Conservation (phyloP, 1,284 basidiomycete species). For the Heterobasidion occidentale region DNA sequence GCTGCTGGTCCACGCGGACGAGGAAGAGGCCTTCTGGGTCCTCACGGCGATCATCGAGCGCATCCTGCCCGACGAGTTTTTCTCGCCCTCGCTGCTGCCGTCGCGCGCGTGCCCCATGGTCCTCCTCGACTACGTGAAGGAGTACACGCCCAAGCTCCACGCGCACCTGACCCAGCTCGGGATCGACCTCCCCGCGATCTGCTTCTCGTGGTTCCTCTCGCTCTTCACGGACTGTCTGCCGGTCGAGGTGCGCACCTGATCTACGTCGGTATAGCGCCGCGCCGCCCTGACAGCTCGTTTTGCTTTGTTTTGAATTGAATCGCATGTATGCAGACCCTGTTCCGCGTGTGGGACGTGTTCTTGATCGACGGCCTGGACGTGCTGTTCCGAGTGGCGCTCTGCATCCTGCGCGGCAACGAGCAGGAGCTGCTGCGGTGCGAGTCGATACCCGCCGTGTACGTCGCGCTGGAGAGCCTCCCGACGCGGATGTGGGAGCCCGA, state of each 20-base stretch:
- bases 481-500: slow-evolving; percentile 91
- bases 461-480: slow-evolving; percentile 79
- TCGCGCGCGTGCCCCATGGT: slow-evolving; percentile 93
- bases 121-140: slow-evolving; percentile 79
- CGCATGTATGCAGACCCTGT: slow-evolving; percentile 54
- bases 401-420: slow-evolving; percentile 81
- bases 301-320: background rate
- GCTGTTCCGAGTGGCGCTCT: slow-evolving; percentile 85
- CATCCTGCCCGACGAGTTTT: slow-evolving; percentile 78
- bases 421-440: slow-evolving; percentile 75
- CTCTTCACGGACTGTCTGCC: slow-evolving; percentile 95
- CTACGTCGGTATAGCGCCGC: background rate
- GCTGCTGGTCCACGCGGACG: slow-evolving; percentile 85
- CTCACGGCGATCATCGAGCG: slow-evolving; percentile 85
- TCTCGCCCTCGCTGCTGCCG: slow-evolving; percentile 75
- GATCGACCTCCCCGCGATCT: slow-evolving; percentile 90
- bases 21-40: slow-evolving; percentile 98
- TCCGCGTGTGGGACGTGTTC: slow-evolving; percentile 93
- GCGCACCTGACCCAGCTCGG: slow-evolving; percentile 73
- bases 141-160: slow-evolving; percentile 70
- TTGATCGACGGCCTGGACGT: slow-evolving; percentile 91
- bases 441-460: slow-evolving; percentile 82
- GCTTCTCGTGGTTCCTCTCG: slow-evolving; percentile 97
- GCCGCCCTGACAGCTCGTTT: background rate
- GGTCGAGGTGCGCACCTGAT: slow-evolving; percentile 65